phyloP scores from a whole-genome alignment of 495 filamentous ascomycete species.

The Pseudomonodictys pantanalensis region DNA sequence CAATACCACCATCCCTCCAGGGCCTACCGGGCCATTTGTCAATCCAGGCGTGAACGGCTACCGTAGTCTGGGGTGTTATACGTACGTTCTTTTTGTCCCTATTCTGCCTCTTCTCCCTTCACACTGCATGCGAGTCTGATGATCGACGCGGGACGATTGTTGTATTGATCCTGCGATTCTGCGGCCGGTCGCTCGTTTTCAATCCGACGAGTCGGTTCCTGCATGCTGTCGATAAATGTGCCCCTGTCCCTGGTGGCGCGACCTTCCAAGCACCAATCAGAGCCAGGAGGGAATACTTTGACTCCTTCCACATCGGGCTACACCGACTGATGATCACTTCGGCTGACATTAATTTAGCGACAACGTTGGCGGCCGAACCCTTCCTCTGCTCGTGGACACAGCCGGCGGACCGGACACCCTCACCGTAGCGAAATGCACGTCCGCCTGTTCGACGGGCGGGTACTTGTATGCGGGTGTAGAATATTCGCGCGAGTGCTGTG shows the following conservation, averaged over 20 bases:
- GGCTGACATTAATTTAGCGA: slow-evolving; percentile 23
- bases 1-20: slow-evolving; percentile 20
- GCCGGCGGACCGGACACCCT: slow-evolving; percentile 15
- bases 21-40: slow-evolving; percentile 19
- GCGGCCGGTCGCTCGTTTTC: too few species aligned
- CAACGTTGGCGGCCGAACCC: slow-evolving; percentile 14
- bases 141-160: too few species aligned
- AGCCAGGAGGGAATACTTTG: background rate
- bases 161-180: too few species aligned
- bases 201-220: too few species aligned
- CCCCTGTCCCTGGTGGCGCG: too few species aligned
- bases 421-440: slow-evolving; percentile 30
- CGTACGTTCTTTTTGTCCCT: too few species aligned
- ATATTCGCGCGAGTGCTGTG: slow-evolving; percentile 30
- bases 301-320: slow-evolving; percentile 4
- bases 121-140: too few species aligned
- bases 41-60: slow-evolving; percentile 27
- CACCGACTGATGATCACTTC: background rate
- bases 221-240: too few species aligned
- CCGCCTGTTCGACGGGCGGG: slow-evolving; percentile 26
- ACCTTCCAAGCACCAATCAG: background rate
- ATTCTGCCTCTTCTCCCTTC: too few species aligned
- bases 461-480: slow-evolving; percentile 30
- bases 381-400: slow-evolving; percentile 5
- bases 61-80: slow-evolving; percentile 24